Conservation (phyloP, 345 rosid genomes). For the Salix koriyanagi region DNA sequence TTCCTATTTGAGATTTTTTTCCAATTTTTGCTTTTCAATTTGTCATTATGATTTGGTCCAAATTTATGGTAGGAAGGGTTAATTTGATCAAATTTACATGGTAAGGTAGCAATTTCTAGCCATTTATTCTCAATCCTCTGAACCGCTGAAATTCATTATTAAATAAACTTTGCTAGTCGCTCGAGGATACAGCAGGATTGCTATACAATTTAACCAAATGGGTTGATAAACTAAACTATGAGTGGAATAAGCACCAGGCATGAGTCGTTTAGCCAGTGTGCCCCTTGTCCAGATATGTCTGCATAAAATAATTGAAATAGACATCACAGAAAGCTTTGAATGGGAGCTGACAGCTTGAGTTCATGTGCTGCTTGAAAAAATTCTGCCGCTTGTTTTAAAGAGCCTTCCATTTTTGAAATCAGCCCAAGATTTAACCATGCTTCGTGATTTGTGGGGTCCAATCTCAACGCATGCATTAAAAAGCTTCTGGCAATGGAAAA, state of each 20-base stretch:
- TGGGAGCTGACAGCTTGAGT: conserved; percentile 69
- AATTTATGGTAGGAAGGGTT: not conserved
- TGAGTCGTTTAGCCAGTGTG: not conserved
- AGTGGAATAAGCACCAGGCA: not conserved
- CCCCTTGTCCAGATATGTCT: not conserved
- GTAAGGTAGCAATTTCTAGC: not conserved
- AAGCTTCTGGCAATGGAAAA: conserved; percentile 73
- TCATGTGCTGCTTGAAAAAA: conserved; percentile 91
- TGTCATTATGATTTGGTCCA: not conserved
- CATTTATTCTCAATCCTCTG: not conserved
- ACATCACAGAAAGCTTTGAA: conserved; percentile 44
- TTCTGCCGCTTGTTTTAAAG: conserved; percentile 72
- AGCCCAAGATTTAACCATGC: conserved; percentile 84
- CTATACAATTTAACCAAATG: conserved; percentile 9
- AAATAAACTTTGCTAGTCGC: not conserved
- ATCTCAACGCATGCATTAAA: conserved; percentile 70
- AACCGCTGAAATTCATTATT: not conserved
- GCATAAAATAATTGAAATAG: conserved; percentile 3
- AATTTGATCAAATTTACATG: not conserved
- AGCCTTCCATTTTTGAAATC: conserved; percentile 78
- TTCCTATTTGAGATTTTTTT: not conserved
- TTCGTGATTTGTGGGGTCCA: conserved; percentile 71
- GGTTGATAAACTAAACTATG: not conserved
- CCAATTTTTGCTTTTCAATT: too few species aligned
- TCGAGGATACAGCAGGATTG: conserved; percentile 4